phyloP scores from a whole-genome alignment of 495 filamentous ascomycete species.

The Thermochaetoides thermophila region DNA sequence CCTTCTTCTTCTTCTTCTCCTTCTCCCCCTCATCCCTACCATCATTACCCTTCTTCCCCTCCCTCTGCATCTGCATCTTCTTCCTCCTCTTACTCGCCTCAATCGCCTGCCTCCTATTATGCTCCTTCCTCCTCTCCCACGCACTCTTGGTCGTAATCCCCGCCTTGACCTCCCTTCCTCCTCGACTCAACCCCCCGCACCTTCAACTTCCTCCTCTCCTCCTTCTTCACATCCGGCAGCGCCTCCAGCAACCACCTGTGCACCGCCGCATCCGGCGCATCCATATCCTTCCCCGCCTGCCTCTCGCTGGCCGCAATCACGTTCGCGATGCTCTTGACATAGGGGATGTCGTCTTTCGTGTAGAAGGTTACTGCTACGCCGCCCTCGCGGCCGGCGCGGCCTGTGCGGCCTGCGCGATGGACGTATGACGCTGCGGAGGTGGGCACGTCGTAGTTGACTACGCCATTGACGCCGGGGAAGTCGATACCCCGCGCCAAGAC shows the following conservation, averaged over 20 bases:
- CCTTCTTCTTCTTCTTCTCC: conserved; percentile 23
- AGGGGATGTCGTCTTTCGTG: conserved; percentile 83
- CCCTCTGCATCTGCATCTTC: conserved; percentile 15
- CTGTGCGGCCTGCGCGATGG: conserved; percentile 84
- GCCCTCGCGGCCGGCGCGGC: conserved; percentile 71
- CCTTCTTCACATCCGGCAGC: conserved; percentile 68
- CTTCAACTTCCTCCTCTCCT: conserved; percentile 69
- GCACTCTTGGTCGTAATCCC: conserved; percentile 88
- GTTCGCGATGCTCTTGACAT: conserved; percentile 83
- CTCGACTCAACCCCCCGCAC: conserved; percentile 67
- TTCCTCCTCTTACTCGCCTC: conserved; percentile 53
- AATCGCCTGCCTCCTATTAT: conserved; percentile 60
- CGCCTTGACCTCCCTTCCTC: conserved; percentile 28
- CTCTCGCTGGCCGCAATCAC: conserved; percentile 77
- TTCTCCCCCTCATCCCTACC: conserved; percentile 25
- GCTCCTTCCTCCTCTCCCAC: conserved; percentile 64
- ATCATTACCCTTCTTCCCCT: conserved; percentile 16
- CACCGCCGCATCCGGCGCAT: conserved; percentile 29
- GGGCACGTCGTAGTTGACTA: conserved; percentile 94
- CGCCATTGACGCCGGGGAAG: conserved; percentile 81
- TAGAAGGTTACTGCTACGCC: conserved; percentile 91
- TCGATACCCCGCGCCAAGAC: conserved; percentile 82
- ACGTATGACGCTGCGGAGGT: conserved; percentile 78
- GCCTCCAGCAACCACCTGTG: conserved; percentile 84
- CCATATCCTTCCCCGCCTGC: conserved; percentile 35